phyloP scores from a whole-genome alignment of 176 grass and related monocot species.

The Cocos nucifera region DNA sequence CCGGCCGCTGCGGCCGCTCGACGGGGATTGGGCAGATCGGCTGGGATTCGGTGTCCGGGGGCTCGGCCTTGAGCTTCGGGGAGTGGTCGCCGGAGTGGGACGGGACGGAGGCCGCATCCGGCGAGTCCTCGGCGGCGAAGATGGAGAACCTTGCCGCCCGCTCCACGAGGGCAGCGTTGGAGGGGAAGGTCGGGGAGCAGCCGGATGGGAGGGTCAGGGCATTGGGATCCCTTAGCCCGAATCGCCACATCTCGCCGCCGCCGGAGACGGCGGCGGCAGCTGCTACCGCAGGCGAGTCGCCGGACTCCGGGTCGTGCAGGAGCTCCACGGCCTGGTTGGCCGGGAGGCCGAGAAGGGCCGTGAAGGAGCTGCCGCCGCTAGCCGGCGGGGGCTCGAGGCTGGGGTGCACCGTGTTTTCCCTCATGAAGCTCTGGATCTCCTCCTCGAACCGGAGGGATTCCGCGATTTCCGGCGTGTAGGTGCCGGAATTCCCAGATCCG shows the following conservation, averaged over 20 bases:
- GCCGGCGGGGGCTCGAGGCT: slow-evolving; percentile 1
- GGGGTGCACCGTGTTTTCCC: neutral
- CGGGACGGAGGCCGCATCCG: neutral
- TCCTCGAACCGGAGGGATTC: slow-evolving; percentile 19
- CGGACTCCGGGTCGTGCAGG: neutral
- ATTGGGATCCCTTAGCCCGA: no score
- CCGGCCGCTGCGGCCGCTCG: no score
- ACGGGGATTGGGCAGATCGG: neutral
- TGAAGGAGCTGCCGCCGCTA: slow-evolving; percentile 3
- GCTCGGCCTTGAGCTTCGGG: slow-evolving; percentile 1
- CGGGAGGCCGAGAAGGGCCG: slow-evolving; percentile 16
- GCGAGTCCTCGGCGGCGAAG: slow-evolving; percentile 11
- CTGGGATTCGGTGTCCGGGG: neutral
- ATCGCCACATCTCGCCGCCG: neutral
- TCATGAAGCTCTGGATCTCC: slow-evolving; percentile 11
- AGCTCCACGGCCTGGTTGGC: slow-evolving; percentile 21
- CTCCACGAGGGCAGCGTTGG: slow-evolving; percentile 3
- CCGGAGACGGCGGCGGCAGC: neutral
- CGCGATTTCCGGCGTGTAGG: slow-evolving; percentile 9
- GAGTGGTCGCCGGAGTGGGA: slow-evolving; percentile 6
- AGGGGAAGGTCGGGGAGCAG: slow-evolving; percentile 7
- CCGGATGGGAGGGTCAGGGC: neutral
- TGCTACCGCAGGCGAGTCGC: neutral
- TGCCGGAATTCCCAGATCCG: slow-evolving; percentile 10
- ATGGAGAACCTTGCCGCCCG: slow-evolving; percentile 12